Evolutionary conservation across 2,329 filamentous ascomycete genomes (phyloP), one percentile per base, ranked within the genome.

Genomic region (Monilinia vaccinii-corymbosi): DNA sequence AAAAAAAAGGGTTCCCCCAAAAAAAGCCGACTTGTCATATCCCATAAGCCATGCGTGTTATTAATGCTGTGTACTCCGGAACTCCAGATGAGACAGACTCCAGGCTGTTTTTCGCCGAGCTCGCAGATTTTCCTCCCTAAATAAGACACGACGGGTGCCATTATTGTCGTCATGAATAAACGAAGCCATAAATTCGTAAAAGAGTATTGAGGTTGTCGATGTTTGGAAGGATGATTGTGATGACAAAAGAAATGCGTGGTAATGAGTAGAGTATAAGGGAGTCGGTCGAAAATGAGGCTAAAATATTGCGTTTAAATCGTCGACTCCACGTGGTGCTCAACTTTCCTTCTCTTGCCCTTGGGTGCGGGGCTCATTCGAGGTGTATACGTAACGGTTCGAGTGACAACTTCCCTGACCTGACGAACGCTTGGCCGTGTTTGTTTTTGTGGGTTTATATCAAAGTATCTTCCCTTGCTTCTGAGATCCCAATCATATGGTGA

Each of bases 311-410:
- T 38, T 59, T 56, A 42, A 36, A 18, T 28, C n/a, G 16, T 61
- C 56, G 75, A 79, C 67, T 82, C 51, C 51, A 44, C 38, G 44
- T 55, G 11, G 10, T 55, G 51, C 4, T 55, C 79, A 61, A 84
- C 75, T 78, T 90, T 95, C 77, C 92, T 87, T 76, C 91, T 85
- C 81, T 97, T 97, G 65, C 92, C 92, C 74, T 92, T 92, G 9
- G 91, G 93, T 42, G 92, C 91, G 28, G 92, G 89, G 66, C 91
- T 89, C 77, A 97, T 89, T 65, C 86, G 80, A 63, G 85, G 88
- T 72, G 89, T 96, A 75, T 95, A 96, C 45, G 90, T 96, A 62
- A 96, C 89, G 18, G 91, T 97, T 67, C 91, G 83, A n/a, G 92
- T 97, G 57, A 97, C 89, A 5, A 97, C 91, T 73, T 97, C 91